A percentile compares a stretch with the other conserved stretches of the same genome.
Evolutionary conservation across 2,329 filamentous ascomycete genomes (phyloP).

Genomic region (Xylaria sp.): DNA sequence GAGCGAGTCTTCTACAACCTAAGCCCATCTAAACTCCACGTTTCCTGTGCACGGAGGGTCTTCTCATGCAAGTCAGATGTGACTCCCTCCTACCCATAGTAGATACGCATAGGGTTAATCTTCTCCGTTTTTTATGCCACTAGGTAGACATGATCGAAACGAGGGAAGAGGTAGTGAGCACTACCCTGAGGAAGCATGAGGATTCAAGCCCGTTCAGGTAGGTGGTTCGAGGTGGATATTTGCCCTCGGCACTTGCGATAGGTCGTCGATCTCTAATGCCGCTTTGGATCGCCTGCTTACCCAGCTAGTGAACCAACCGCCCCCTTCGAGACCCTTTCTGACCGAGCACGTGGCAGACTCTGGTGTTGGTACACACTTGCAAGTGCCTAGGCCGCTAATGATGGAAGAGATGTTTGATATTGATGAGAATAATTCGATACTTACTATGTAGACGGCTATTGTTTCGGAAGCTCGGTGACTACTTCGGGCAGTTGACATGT

Average conservation of each 20-base stretch:
- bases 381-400: not conserved
- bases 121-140: conserved; percentile 8
- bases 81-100: not conserved
- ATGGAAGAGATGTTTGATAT: not conserved
- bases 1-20: conserved; percentile 1
- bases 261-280: conserved; percentile 20
- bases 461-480: not conserved
- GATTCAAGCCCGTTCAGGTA: conserved; percentile 23
- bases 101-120: not conserved
- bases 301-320: conserved; percentile 7
- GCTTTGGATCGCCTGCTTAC: conserved; percentile 10
- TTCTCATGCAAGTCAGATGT: conserved; percentile 13
- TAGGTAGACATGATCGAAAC: not conserved
- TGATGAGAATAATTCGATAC: not conserved
- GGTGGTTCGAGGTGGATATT: conserved; percentile 14
- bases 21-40: conserved; percentile 23
- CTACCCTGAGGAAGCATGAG: conserved; percentile 7
- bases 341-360: conserved; percentile 28
- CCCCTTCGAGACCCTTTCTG: conserved; percentile 6
- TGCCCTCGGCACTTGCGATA: conserved; percentile 28
- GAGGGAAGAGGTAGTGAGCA: conserved; percentile 5
- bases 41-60: conserved; percentile 13
- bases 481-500: not conserved
- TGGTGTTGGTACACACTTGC: conserved; percentile 1
- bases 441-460: not conserved